Percentiles rank a stretch among this genome's conserved stretches.
These are phyloP conservation scores for Hypoxylon fragiforme DNA, from an alignment of 495 filamentous ascomycete species.

Conservation along the genomic window DNA sequence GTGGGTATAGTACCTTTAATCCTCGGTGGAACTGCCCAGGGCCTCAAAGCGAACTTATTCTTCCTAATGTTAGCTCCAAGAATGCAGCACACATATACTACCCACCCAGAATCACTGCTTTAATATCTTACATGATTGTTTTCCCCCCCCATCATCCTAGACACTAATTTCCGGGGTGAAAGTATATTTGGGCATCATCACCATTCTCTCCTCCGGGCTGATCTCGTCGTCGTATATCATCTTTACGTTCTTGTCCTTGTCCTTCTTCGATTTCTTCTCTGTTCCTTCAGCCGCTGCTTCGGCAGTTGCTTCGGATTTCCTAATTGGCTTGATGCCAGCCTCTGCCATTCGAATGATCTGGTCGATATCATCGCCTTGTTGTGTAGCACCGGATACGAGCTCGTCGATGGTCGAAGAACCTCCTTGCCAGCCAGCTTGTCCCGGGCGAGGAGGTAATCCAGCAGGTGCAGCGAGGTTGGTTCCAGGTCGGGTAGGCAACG, in stretches of 20 bases:
- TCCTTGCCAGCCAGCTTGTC: slow-evolving; percentile 42
- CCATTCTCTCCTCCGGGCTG: slow-evolving; percentile 89
- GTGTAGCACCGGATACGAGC: slow-evolving; percentile 57
- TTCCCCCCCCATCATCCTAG: slow-evolving; percentile 9
- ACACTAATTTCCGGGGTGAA: slow-evolving; percentile 56
- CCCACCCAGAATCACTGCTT: slow-evolving; percentile 5
- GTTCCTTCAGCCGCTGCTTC: slow-evolving; percentile 43
- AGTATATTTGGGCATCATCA: slow-evolving; percentile 73
- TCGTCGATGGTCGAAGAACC: slow-evolving; percentile 63
- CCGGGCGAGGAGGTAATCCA: slow-evolving; percentile 44
- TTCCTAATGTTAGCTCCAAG: slow-evolving; percentile 10
- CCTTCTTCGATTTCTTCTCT: slow-evolving; percentile 72
- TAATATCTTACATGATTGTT: slow-evolving; percentile 14
- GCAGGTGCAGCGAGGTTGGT: slow-evolving; percentile 36
- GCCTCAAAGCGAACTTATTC: slow-evolving; percentile 2
- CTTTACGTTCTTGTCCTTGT: slow-evolving; percentile 68
- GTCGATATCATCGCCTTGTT: slow-evolving; percentile 58
- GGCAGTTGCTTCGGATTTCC: slow-evolving; percentile 48
- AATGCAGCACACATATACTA: background rate
- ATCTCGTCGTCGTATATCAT: slow-evolving; percentile 79
- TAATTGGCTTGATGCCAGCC: slow-evolving; percentile 56
- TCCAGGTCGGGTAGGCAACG: slow-evolving; percentile 47
- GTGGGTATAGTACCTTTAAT: too few relatives aligned
- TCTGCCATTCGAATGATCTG: slow-evolving; percentile 62
- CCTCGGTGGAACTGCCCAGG: background rate